Evolutionary conservation across 345 rosid species (phyloP).

Genomic region (Eucalyptus pauciflora): DNA sequence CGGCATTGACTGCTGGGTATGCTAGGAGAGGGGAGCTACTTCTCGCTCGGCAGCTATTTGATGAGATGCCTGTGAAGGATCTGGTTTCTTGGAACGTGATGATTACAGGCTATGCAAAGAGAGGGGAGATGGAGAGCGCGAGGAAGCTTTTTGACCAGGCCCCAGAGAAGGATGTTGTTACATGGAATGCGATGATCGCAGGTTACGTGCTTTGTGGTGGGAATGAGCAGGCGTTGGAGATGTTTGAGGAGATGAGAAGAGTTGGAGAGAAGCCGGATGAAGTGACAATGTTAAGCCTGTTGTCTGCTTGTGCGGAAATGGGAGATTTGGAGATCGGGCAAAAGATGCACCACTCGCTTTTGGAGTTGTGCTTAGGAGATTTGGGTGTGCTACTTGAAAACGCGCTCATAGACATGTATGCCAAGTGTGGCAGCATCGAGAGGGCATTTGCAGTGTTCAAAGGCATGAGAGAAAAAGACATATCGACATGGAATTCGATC

Average conservation of each 20-base stretch:
- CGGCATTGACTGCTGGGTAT: slow-evolving; percentile 5
- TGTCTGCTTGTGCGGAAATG: slow-evolving; percentile 9
- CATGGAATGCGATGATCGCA: slow-evolving; percentile 7
- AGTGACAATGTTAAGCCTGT: slow-evolving; percentile 4
- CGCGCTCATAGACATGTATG: slow-evolving; percentile 8
- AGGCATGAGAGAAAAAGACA: slow-evolving; percentile 6
- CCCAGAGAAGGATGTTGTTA: slow-evolving; percentile 2
- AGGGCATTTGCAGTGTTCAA: slow-evolving; percentile 25
- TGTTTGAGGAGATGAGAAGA: slow-evolving; percentile 1
- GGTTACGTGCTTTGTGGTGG: neutral
- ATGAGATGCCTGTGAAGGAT: slow-evolving; percentile 25
- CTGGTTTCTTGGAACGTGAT: slow-evolving; percentile 43
- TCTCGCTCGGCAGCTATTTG: slow-evolving; percentile 1
- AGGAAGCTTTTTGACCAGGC: slow-evolving; percentile 1
- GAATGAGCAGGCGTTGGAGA: slow-evolving; percentile 14
- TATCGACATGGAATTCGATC: slow-evolving; percentile 33
- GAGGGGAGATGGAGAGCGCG: neutral
- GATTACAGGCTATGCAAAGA: slow-evolving; percentile 1
- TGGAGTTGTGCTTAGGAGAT: neutral
- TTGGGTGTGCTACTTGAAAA: neutral
- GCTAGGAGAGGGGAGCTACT: slow-evolving; percentile 4
- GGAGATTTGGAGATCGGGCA: slow-evolving; percentile 4
- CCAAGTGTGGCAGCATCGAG: slow-evolving; percentile 17
- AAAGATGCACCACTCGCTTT: neutral
- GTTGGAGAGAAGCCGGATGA: slow-evolving; percentile 1